Conservation (phyloP, 345 rosid species). For the Aquilaria sinensis region DNA sequence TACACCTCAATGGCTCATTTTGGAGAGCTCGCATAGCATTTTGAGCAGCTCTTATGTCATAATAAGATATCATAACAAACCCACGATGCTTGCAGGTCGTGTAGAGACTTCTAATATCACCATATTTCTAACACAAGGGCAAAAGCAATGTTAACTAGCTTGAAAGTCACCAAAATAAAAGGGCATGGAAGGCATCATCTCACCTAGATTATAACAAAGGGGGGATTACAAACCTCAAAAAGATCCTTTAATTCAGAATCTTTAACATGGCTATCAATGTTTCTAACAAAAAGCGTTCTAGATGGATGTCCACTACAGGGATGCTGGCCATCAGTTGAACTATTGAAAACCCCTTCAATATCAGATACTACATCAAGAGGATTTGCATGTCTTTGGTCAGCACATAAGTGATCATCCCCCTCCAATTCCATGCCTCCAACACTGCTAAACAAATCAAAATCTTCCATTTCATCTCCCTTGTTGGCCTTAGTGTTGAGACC, state of each 20-base stretch:
- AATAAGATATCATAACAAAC: constrained; percentile 69
- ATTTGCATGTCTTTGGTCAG: constrained; percentile 26
- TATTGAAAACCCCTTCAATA: constrained; percentile 31
- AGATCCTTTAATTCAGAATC: constrained; percentile 66
- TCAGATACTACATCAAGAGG: constrained; percentile 23
- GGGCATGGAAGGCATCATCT: background rate
- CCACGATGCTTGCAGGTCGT: constrained; percentile 77
- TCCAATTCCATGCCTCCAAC: constrained; percentile 63
- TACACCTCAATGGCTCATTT: constrained; percentile 41
- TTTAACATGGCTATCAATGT: constrained; percentile 55
- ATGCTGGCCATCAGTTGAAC: constrained; percentile 38
- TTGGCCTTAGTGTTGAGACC: constrained; percentile 34
- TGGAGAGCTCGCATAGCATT: constrained; percentile 73
- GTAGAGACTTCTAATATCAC: constrained; percentile 60
- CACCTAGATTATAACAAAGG: constrained; percentile 7
- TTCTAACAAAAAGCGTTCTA: constrained; percentile 72
- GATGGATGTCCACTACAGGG: constrained; percentile 55
- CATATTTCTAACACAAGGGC: constrained; percentile 49
- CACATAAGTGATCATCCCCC: constrained; percentile 45
- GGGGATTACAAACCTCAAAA: constrained; percentile 55
- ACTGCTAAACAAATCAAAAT: constrained; percentile 67
- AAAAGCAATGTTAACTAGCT: background rate
- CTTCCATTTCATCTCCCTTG: constrained; percentile 68
- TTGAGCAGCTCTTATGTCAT: constrained; percentile 77
- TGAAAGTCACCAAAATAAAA: background rate